Base-by-base conservation (phyloP, 179 eudicot genomes). In the Silene vulgaris region DNA sequence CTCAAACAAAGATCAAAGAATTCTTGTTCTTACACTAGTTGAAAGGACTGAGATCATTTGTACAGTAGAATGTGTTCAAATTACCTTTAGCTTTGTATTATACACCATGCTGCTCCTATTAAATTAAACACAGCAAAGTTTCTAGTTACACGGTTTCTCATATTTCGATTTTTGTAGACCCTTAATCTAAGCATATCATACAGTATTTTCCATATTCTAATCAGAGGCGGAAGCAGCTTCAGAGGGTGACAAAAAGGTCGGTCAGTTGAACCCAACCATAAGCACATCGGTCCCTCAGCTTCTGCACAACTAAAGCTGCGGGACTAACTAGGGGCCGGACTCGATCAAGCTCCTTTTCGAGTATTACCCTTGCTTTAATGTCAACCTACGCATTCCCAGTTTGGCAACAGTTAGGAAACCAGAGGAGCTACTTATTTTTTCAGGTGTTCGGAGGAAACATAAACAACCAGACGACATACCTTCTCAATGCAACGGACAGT, bases 241-340 rank as follows among this genome's bases (percentile, higher is more conserved):
- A 78, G 16, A 71, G 62, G 8, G 65, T 17, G 43, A 66, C 72
- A 75, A 78, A 76, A 5, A 95, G 89, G 71, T 89, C 93, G 71
- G 82, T 78, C 28, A 95, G 84, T 69, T 88, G 89, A 73, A 95
- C 95, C 99, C 99, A 95, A 26, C 99, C 97, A 85, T 89, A 95
- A 43, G 93, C 90, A 76, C 99, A 92, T 11, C 93, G 85, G 75
- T 90, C 97, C 37, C 89, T 88, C 75, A 89, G 61, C 73, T 85
- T 88, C 74, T 88, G 89, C 35, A 85, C 90, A 13, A 75, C 80
- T 43, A 84, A 73, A 40, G 88, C 85, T 20, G 92, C 99, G 71
- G 77, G 73, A 26, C 86, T 88, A 66, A 88, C 97, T 71, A 83
- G 9, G 45, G 97, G 90, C 70, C 88, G 80, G 29, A 90, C 68